These are phyloP conservation scores for Bertia moriformis DNA, from an alignment of 2,329 filamentous ascomycete genomes.

Conservation along the genomic window DNA sequence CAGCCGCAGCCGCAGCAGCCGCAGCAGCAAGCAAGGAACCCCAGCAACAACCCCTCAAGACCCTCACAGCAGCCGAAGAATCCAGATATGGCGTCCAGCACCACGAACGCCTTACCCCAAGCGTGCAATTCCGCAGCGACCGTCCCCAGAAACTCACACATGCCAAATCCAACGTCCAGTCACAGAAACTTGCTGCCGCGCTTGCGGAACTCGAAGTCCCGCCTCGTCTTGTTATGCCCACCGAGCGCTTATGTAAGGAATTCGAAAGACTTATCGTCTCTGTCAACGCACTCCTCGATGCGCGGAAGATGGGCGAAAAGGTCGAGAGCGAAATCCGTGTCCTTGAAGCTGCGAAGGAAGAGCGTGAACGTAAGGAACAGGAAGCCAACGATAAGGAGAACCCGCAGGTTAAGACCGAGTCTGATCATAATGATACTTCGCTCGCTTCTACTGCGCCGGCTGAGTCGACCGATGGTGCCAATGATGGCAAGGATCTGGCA, in stretches of 20 bases:
- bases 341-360: conserved; percentile 16
- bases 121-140: conserved; percentile 44
- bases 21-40: conserved; percentile 5
- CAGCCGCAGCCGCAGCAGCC: neutral
- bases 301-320: conserved; percentile 28
- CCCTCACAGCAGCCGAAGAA: conserved; percentile 35
- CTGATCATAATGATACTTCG: neutral
- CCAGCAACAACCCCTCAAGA: conserved; percentile 12
- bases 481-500: neutral
- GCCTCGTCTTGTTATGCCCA: conserved; percentile 28
- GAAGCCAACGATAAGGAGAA: neutral
- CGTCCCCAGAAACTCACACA: conserved; percentile 30
- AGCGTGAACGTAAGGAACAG: conserved; percentile 1
- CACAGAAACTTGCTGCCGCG: conserved; percentile 27
- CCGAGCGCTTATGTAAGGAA: conserved; percentile 29
- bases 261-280: conserved; percentile 29
- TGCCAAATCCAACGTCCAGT: conserved; percentile 31
- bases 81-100: conserved; percentile 43
- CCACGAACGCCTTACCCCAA: conserved; percentile 45
- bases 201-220: conserved; percentile 29
- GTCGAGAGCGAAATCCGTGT: conserved; percentile 29
- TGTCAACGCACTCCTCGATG: conserved; percentile 28
- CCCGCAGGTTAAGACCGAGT: neutral
- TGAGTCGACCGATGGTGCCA: neutral
- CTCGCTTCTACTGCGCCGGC: neutral